Base-by-base conservation (phyloP, 2,329 filamentous ascomycete genomes). In the Colletotrichum sp. region DNA sequence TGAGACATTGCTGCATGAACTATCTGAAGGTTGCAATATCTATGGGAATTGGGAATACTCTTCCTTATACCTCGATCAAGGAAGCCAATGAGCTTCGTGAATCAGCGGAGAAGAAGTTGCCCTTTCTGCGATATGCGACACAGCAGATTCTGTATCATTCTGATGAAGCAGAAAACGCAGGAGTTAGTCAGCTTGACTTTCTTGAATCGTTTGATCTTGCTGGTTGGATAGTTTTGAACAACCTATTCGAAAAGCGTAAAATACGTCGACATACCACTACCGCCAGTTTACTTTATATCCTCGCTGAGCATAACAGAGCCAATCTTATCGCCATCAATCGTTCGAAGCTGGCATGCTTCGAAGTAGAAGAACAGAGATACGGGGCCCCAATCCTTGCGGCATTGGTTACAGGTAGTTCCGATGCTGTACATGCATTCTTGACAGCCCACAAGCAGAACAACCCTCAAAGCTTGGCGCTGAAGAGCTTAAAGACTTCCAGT, bases 31-130 rank as follows among this genome's bases (percentile, higher is more conserved):
- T 13, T 39, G 61, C 61, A 2, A 28, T 0, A 4, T 5, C 15
- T 2, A 28, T 43, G 61, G 7, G 6, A 18, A 12, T 43, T 0
- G 61, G 34, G 21, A 24, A 64, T 5, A n/a, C 8, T 64, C 21
- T 64, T 1, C 34, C 32, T 0, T 0, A 36, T 0, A 7, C 2
- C 3, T 64, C 34, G 1, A 4, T 7, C 13, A 0, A 1, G 0
- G 5, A 64, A 26, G 21, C 12, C 16, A 0, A 24, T 5, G 0
- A 6, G 13, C 34, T 64, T 1, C 32, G 34, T 4, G n/a, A 12
- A 6, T 3, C 32, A 1, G 21, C 61, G 26, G 34, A 64, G 30
- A 18, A n/a, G 7, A 64, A 0, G 4, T 10, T 64, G 0, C 61
- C 61, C 32, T 64, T 64, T 21, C 7, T 64, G 4, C 34, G 0